phyloP scores from a whole-genome alignment of 305 asterid genomes.

The Ilex paraguariensis region DNA sequence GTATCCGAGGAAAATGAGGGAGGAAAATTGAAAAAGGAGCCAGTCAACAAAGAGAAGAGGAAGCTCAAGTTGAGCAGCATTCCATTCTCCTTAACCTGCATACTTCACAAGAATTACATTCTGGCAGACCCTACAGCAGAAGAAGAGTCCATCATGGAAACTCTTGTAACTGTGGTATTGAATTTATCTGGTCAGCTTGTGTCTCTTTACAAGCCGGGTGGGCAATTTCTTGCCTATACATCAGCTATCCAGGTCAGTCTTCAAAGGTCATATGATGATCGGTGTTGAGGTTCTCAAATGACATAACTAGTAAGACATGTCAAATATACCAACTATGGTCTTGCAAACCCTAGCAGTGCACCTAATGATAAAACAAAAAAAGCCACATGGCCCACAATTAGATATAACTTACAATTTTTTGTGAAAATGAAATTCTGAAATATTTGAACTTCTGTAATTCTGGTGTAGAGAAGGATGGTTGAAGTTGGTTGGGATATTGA shows the following conservation, averaged over 20 bases:
- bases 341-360: too few species aligned
- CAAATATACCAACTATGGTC: not conserved
- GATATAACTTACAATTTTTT: too few species aligned
- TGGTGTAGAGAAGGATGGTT: too few species aligned
- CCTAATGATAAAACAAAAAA: too few species aligned
- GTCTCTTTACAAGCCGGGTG: constrained; percentile 82
- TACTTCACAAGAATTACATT: constrained; percentile 80
- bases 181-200: constrained; percentile 69
- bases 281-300: not conserved
- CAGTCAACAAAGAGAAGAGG: constrained; percentile 72
- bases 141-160: constrained; percentile 91
- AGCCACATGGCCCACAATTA: too few species aligned
- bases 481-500: too few species aligned
- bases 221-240: constrained; percentile 59
- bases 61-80: constrained; percentile 48
- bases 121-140: constrained; percentile 88
- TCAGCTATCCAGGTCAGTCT: constrained; percentile 63
- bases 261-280: not conserved
- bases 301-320: not conserved
- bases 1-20: constrained; percentile 60
- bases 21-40: constrained; percentile 48
- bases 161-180: constrained; percentile 63
- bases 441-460: too few species aligned
- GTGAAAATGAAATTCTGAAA: too few species aligned
- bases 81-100: constrained; percentile 73